phyloP scores from a whole-genome alignment of 1,284 basidiomycete genomes.

The Cryptococcus maquisensis region DNA sequence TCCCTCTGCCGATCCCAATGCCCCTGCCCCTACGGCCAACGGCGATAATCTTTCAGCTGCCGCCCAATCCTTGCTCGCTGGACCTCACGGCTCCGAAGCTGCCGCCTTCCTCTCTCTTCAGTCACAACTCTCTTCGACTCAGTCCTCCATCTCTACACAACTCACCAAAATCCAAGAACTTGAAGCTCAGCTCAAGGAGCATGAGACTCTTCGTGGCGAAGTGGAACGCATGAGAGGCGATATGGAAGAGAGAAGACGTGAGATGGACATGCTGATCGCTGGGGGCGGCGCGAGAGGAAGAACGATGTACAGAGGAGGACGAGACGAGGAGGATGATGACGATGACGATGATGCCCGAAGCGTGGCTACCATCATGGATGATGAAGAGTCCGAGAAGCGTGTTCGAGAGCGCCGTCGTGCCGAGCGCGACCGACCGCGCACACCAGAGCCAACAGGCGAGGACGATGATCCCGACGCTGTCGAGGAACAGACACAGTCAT shows the following conservation, averaged over 20 bases:
- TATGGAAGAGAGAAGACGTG: conserved; percentile 57
- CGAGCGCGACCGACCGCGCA: conserved; percentile 13
- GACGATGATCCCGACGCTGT: conserved; percentile 49
- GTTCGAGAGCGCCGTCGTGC: conserved; percentile 49
- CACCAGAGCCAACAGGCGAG: conserved; percentile 27
- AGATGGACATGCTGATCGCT: conserved; percentile 39
- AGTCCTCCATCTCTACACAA: conserved; percentile 70
- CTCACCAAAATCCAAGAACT: conserved; percentile 80
- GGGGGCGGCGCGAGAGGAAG: conserved; percentile 30
- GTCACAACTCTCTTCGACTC: conserved; percentile 78
- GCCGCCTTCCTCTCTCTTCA: conserved; percentile 63
- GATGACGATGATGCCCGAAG: conserved; percentile 46
- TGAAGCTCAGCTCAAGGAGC: conserved; percentile 73
- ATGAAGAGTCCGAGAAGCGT: conserved; percentile 52
- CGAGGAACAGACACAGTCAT: background rate
- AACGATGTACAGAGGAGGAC: conserved; percentile 28
- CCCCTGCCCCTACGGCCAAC: no score
- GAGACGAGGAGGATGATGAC: conserved; percentile 55
- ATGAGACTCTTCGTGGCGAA: conserved; percentile 79
- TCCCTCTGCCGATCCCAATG: conserved; percentile 25
- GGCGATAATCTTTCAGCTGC: conserved; percentile 14
- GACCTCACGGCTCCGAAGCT: conserved; percentile 43
- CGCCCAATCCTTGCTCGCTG: conserved; percentile 43
- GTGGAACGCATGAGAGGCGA: conserved; percentile 66
- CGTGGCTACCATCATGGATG: conserved; percentile 40